A percentile compares a stretch with the other conserved stretches of the same genome.
These are phyloP conservation scores for Imleria badia DNA, from an alignment of 768 basidiomycete species.

Conservation along the genomic window DNA sequence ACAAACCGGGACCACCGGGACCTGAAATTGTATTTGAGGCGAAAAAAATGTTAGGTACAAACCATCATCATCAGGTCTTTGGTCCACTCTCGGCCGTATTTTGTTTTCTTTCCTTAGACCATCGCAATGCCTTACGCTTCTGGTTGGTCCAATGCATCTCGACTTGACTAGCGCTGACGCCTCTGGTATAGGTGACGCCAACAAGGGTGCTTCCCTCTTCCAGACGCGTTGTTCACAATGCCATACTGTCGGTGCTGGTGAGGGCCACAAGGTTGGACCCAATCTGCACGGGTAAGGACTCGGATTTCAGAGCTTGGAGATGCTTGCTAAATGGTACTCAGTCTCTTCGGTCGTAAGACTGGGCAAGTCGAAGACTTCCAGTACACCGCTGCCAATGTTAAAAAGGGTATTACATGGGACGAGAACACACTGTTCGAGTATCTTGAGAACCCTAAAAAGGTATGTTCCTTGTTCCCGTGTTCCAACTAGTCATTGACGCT, in stretches of 20 bases:
- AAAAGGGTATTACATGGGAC: slow-evolving; percentile 88
- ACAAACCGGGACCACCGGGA: slow-evolving; percentile 32
- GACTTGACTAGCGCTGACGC: slow-evolving; percentile 6
- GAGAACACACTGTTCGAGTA: slow-evolving; percentile 93
- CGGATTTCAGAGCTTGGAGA: not conserved
- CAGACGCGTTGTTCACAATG: slow-evolving; percentile 95
- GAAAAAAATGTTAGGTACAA: slow-evolving; percentile 8
- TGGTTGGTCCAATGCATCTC: slow-evolving; percentile 32
- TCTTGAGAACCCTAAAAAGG: slow-evolving; percentile 97
- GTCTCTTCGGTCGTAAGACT: slow-evolving; percentile 81
- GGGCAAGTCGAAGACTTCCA: slow-evolving; percentile 85
- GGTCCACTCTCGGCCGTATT: slow-evolving; percentile 7
- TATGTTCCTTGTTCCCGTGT: slow-evolving; percentile 27
- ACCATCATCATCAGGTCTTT: not conserved
- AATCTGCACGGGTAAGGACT: slow-evolving; percentile 84
- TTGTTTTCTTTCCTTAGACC: slow-evolving; percentile 8
- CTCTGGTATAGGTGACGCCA: slow-evolving; percentile 63
- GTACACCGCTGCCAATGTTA: slow-evolving; percentile 93
- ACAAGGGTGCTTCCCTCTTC: slow-evolving; percentile 93
- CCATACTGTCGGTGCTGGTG: slow-evolving; percentile 80
- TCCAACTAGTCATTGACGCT: not conserved
- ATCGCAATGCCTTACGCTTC: slow-evolving; percentile 42
- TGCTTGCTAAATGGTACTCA: slow-evolving; percentile 26
- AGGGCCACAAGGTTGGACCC: slow-evolving; percentile 88
- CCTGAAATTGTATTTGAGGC: slow-evolving; percentile 17